phyloP scores from a whole-genome alignment of 441 rosid genomes.

The Croton setiger region DNA sequence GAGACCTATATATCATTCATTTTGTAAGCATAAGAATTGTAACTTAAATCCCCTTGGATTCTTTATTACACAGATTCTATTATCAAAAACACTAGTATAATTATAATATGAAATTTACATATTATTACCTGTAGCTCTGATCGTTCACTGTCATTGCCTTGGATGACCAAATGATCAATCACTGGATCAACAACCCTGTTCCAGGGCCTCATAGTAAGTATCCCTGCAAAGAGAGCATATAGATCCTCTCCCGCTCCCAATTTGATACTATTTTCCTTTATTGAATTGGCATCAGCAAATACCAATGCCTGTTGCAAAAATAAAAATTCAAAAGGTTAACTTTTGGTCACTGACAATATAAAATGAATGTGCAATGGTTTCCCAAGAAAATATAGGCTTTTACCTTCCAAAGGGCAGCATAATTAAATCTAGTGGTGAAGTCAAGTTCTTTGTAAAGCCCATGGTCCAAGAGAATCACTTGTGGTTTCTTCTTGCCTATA shows the following conservation, averaged over 20 bases:
- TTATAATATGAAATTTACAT: neutral
- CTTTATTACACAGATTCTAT: neutral
- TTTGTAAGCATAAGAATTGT: conserved; percentile 3
- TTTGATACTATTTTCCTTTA: conserved; percentile 73
- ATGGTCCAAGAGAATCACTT: conserved; percentile 83
- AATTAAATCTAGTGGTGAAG: conserved; percentile 62
- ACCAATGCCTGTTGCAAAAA: conserved; percentile 55
- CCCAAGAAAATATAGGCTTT: neutral
- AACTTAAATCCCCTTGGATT: neutral
- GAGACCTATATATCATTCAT: conserved; percentile 7
- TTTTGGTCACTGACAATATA: neutral
- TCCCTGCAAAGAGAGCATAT: conserved; percentile 73
- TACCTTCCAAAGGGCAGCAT: conserved; percentile 93
- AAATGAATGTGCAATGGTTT: conserved; percentile 11
- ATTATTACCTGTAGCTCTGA: conserved; percentile 72
- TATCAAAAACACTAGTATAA: conserved; percentile 1
- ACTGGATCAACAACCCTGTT: conserved; percentile 71
- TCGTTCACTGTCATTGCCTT: conserved; percentile 59
- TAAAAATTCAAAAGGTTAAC: conserved; percentile 10
- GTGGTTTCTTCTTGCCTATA: conserved; percentile 74
- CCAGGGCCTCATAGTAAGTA: conserved; percentile 98
- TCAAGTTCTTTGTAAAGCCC: conserved; percentile 95
- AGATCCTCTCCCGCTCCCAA: conserved; percentile 95
- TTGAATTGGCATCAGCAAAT: conserved; percentile 79
- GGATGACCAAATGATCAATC: conserved; percentile 82